Base-by-base conservation (phyloP, 202 grass and related monocot species). In the Brachypodium distachyon region DNA sequence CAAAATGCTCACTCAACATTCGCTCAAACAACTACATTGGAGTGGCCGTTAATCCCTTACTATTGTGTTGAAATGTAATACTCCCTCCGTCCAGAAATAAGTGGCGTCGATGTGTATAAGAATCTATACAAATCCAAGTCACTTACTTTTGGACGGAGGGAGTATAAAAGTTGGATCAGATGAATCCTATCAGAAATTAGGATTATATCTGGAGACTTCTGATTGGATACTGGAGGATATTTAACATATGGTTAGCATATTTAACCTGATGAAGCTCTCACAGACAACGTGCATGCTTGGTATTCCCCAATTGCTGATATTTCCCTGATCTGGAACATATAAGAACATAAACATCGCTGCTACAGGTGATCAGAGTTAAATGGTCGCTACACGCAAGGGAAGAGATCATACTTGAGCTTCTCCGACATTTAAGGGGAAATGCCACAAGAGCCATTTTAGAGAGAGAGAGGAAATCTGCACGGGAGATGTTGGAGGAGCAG, bases 341-440 rank as follows among this genome's bases (percentile, higher is more conserved):
- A 77, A 72, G 53, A 58, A 72, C 17, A 55, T 87, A 23, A 70
- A 12, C 19, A 37, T 29, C 13, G 11, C 19, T 78, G 28, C 34
- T 68, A 63, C 60, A 91, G 90, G 94, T 97, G 22, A 97, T 93
- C 62, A 89, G 90, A 70, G 94, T 97, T 61, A 97, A 93, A 75
- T 93, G 90, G 90, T 93, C 86, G 42, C 88, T 97, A 48, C 90
- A 97, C 78, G 90, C 94, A 10, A 93, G 90, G 61, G 90, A 97
- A 76, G 90, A 93, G 66, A 97, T 93, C 42, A 21, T 93, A 25
- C 72, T 87, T 59, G 88, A 93, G 78, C 86, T 91, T 77, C 53
- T 97, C 37, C 67, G 85, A 28, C 81, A 93, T 84, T 87, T 93
- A 50, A 85, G 83, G 81, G 90, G 88, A 52, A 93, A 81, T 37